Evolutionary conservation across 306 rosid species (phyloP), one percentile per base, ranked within the genome.

Genomic region (Inga leiocalycina): DNA sequence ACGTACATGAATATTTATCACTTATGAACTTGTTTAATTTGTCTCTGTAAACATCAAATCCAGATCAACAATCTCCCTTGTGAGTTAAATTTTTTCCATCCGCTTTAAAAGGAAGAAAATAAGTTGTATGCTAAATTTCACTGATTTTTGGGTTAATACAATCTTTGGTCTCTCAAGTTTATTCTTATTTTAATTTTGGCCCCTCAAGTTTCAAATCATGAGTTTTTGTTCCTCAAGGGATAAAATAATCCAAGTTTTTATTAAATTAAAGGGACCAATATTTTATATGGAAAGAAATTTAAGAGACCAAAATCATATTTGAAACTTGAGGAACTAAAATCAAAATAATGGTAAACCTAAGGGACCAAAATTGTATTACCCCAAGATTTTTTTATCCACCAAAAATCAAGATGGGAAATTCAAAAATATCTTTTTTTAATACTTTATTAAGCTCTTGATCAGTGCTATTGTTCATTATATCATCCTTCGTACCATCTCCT

Each of bases 381-480:
- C 41, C 8, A 37, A 37, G 41, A 37, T 48, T 48, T 48, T 9
- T 61, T 43, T 4, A 16, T 57, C n/a, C 61, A 61, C 52, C 65
- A 73, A 73, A 27, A 46, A n/a, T 61, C 39, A 62, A 12, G 43
- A 81, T 20, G 27, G 71, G 37, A 71, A 73, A 45, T 46, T 73
- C 37, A 34, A 15, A 30, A 22, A 48, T 30, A 24, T 39, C 56
- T 56, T 71, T 69, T 39, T 70, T 69, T 14, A 19, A 57, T 15
- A 3, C 45, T 67, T 66, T 56, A 15, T 34, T 66, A 66, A 32
- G 44, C 41, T 65, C 41, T n/a, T 52, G 41, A 65, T 14, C 32
- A 66, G 71, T 34, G 45, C 35, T 66, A 32, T 16, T 66, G 44
- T 32, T 32, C 41, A 64, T 66, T 66, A 34, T 65, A 65, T 67